Percentiles rank a stretch among this genome's conserved stretches.
Conservation (phyloP, 2,329 filamentous ascomycete genomes). For the Parastagonospora avenae region DNA sequence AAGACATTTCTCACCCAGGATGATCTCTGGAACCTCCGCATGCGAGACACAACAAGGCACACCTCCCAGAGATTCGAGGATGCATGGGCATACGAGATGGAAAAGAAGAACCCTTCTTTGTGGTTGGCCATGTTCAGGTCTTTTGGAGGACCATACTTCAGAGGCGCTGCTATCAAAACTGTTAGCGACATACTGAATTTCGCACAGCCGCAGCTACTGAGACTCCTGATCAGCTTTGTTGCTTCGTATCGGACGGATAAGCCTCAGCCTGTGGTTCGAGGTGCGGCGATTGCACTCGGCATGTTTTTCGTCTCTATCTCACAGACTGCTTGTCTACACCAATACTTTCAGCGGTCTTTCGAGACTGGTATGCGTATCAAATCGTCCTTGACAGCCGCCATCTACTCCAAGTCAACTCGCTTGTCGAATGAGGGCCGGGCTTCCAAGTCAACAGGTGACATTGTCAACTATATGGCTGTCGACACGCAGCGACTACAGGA, state of each 20-base stretch:
- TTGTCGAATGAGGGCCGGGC: slow-evolving; percentile 92
- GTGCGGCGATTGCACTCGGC: slow-evolving; percentile 82
- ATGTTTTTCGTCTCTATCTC: slow-evolving; percentile 90
- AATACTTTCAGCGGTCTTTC: slow-evolving; percentile 96
- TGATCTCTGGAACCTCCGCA: slow-evolving; percentile 90
- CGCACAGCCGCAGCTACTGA: slow-evolving; percentile 86
- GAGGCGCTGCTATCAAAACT: slow-evolving; percentile 86
- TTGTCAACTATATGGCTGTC: slow-evolving; percentile 99
- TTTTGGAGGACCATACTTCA: slow-evolving; percentile 82
- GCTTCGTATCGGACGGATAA: slow-evolving; percentile 69
- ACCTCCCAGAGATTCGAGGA: slow-evolving; percentile 73
- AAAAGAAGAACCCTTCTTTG: slow-evolving; percentile 74
- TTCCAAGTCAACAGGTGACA: slow-evolving; percentile 90
- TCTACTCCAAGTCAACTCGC: slow-evolving; percentile 88
- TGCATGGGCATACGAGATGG: slow-evolving; percentile 77
- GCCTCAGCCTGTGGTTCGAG: slow-evolving; percentile 80
- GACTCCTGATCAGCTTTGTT: slow-evolving; percentile 82
- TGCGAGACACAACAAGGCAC: slow-evolving; percentile 75
- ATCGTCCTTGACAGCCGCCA: slow-evolving; percentile 83
- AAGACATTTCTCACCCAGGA: slow-evolving; percentile 90
- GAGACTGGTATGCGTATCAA: slow-evolving; percentile 98
- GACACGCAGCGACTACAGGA: slow-evolving; percentile 95
- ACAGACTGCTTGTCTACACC: slow-evolving; percentile 90
- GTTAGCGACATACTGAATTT: slow-evolving; percentile 86
- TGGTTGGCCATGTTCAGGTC: slow-evolving; percentile 85